Percentiles rank a stretch among this genome's conserved stretches.
phyloP scores from a whole-genome alignment of 2,329 filamentous ascomycete genomes.

The Cercospora sp. region DNA sequence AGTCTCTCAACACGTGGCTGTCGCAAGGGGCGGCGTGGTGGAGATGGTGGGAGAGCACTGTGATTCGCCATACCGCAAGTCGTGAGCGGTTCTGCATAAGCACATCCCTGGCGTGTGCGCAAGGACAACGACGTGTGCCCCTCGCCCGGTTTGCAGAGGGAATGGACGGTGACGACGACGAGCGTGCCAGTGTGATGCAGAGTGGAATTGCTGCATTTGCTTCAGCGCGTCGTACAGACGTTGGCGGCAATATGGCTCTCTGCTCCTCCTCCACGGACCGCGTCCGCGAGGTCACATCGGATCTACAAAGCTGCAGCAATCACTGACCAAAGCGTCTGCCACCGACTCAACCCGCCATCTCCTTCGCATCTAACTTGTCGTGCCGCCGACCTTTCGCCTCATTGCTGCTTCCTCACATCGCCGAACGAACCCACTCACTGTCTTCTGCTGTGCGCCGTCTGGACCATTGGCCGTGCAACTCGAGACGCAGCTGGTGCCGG shows the following conservation, averaged over 20 bases:
- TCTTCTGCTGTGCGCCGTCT: not conserved
- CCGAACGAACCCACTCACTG: not conserved
- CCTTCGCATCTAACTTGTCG: not conserved
- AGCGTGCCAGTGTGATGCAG: not conserved
- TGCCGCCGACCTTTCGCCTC: not conserved
- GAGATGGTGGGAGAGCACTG: not conserved
- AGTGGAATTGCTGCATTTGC: not conserved
- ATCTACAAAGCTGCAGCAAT: not conserved
- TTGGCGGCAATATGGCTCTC: not conserved
- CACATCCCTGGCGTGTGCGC: not conserved
- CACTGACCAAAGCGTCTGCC: not conserved
- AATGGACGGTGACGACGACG: not conserved
- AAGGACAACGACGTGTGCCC: not conserved
- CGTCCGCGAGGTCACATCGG: not conserved
- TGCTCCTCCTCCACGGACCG: not conserved
- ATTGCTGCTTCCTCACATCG: not conserved
- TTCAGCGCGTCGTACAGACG: not conserved
- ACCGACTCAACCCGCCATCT: not conserved
- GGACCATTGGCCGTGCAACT: conserved; percentile 9
- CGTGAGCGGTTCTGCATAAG: not conserved
- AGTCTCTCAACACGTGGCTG: not conserved
- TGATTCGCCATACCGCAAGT: not conserved
- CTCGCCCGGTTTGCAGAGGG: not conserved
- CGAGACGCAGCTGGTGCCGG: conserved; percentile 11
- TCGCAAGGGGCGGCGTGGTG: not conserved